A percentile compares a stretch with the other conserved stretches of the same genome.
Conservation (phyloP, 441 rosid species). For the Arabidopsis lyrata region DNA sequence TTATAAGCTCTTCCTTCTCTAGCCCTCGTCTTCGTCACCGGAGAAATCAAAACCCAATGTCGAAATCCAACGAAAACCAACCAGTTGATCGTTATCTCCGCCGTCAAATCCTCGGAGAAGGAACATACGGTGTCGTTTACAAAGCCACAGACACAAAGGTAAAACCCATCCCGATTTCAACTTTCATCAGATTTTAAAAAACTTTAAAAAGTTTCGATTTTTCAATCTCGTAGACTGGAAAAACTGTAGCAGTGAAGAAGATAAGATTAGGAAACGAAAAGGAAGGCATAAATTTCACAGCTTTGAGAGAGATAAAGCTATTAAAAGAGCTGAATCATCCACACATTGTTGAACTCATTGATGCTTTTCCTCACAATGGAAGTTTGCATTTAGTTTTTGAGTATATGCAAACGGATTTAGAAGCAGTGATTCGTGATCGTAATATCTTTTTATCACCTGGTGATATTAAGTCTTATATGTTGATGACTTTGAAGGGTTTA, state of each 20-base stretch:
- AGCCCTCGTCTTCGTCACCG: conserved; percentile 14
- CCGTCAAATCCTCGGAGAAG: conserved; percentile 61
- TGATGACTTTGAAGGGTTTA: conserved; percentile 61
- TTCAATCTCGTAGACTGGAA: conserved; percentile 48
- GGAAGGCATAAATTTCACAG: conserved; percentile 63
- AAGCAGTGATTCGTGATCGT: conserved; percentile 64
- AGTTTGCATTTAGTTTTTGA: conserved; percentile 63
- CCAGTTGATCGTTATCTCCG: conserved; percentile 58
- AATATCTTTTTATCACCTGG: conserved; percentile 62
- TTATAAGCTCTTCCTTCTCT: not conserved
- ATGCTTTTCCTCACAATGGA: conserved; percentile 63
- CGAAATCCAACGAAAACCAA: conserved; percentile 46
- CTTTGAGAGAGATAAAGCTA: conserved; percentile 60
- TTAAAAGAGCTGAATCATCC: conserved; percentile 63
- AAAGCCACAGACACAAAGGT: conserved; percentile 64
- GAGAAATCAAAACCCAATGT: conserved; percentile 30
- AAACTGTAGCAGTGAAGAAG: conserved; percentile 62
- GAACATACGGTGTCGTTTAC: conserved; percentile 65
- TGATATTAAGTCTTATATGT: conserved; percentile 61
- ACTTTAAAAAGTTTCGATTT: not conserved
- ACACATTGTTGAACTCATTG: conserved; percentile 57
- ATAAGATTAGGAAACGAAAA: conserved; percentile 65
- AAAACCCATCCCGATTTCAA: not conserved
- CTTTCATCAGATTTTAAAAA: conserved; percentile 1
- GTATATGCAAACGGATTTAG: conserved; percentile 67